These are phyloP conservation scores for Chytriomyces confervae DNA, from an alignment of 192 early-diverging fungal genomes.

Conservation along the genomic window DNA sequence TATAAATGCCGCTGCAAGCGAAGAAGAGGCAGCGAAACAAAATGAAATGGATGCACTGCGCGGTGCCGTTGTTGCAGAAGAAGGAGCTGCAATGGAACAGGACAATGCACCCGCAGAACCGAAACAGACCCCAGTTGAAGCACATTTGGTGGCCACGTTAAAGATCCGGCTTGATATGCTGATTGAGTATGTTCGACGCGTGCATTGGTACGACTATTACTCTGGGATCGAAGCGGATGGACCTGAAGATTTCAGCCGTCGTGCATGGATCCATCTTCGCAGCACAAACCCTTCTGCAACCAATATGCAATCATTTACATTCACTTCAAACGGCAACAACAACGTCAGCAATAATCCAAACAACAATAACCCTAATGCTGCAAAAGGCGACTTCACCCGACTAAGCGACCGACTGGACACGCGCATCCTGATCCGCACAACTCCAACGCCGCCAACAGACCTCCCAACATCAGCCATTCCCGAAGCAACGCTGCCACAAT, in stretches of 20 bases:
- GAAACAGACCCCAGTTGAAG: conserved; percentile 22
- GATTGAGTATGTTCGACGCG: conserved; percentile 84
- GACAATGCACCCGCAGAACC: not conserved
- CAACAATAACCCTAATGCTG: not conserved
- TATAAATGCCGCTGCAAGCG: not conserved
- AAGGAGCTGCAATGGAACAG: not conserved
- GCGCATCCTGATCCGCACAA: conserved; percentile 60
- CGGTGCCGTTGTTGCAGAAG: not conserved
- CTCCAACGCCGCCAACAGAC: conserved; percentile 30
- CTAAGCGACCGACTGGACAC: conserved; percentile 46
- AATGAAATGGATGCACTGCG: conserved; percentile 4
- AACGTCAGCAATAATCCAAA: not conserved
- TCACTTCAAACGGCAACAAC: conserved; percentile 4
- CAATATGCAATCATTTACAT: not conserved
- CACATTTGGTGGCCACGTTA: conserved; percentile 1
- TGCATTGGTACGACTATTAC: conserved; percentile 97
- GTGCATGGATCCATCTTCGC: conserved; percentile 64
- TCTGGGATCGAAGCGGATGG: conserved; percentile 75
- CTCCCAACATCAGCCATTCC: conserved; percentile 4
- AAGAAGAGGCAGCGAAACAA: not conserved
- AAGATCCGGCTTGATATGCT: conserved; percentile 74
- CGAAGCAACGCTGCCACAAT: conserved; percentile 17
- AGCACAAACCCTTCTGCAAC: conserved; percentile 47
- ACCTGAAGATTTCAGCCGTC: conserved; percentile 83
- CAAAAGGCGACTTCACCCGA: conserved; percentile 36